Evolutionary conservation across 768 basidiomycete genomes (phyloP).

Genomic region (Rhizopogon salebrosus): DNA sequence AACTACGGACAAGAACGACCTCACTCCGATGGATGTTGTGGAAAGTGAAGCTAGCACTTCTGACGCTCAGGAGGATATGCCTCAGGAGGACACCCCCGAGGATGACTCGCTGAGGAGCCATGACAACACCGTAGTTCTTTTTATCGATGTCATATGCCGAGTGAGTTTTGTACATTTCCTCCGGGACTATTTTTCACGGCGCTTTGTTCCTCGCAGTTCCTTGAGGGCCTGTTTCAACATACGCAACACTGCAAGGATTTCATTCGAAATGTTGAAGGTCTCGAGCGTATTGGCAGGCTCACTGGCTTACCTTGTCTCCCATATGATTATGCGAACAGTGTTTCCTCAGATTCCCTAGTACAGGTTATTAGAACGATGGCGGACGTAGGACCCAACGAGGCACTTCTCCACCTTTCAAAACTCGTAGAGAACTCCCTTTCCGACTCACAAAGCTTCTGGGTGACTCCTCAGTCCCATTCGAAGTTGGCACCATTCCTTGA

Average conservation of each 20-base stretch:
- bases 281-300: constrained; percentile 69
- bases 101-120: constrained; percentile 48
- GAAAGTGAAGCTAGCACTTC: constrained; percentile 14
- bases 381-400: constrained; percentile 77
- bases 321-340: constrained; percentile 80
- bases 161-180: constrained; percentile 35
- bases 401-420: constrained; percentile 62
- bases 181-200: background rate
- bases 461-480: constrained; percentile 43
- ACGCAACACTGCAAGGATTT: constrained; percentile 88
- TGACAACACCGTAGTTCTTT: constrained; percentile 73
- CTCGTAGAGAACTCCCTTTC: constrained; percentile 67
- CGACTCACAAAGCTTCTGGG: constrained; percentile 73
- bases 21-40: constrained; percentile 42
- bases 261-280: constrained; percentile 65
- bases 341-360: constrained; percentile 81
- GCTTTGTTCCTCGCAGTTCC: constrained; percentile 49
- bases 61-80: constrained; percentile 11
- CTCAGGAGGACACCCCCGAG: constrained; percentile 9
- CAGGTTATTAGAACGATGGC: constrained; percentile 87
- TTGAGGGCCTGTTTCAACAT: constrained; percentile 94
- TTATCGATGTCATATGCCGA: constrained; percentile 73
- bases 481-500: constrained; percentile 66
- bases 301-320: constrained; percentile 84
- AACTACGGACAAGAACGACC: constrained; percentile 1